A percentile compares a stretch with the other conserved stretches of the same genome.
Evolutionary conservation across 164 flowering plant genomes (phyloP).

Genomic region (Platanus orientalis): DNA sequence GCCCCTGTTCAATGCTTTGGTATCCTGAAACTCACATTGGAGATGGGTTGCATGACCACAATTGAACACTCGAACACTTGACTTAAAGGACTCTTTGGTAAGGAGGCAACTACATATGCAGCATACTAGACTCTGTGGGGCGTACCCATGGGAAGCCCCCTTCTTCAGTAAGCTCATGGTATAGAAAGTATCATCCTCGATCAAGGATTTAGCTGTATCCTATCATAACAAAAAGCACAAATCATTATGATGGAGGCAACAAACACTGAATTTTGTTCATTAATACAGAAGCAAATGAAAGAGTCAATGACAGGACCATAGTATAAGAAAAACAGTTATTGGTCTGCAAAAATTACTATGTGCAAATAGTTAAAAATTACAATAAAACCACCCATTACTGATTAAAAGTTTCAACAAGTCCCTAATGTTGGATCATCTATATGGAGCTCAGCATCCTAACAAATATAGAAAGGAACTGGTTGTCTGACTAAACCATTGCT

Average conservation of each 20-base stretch:
- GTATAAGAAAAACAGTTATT: background rate
- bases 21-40: slow-evolving; percentile 64
- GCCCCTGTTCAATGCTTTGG: slow-evolving; percentile 31
- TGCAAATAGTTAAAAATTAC: background rate
- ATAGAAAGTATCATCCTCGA: slow-evolving; percentile 89
- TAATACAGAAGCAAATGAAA: background rate
- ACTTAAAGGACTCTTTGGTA: slow-evolving; percentile 39
- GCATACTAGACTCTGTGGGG: slow-evolving; percentile 63
- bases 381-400: background rate
- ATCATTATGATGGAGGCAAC: background rate
- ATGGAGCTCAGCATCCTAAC: background rate
- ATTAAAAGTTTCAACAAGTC: background rate
- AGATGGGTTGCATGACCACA: slow-evolving; percentile 95
- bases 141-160: slow-evolving; percentile 89
- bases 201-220: slow-evolving; percentile 94
- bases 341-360: background rate
- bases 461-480: background rate
- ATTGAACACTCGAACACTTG: slow-evolving; percentile 59
- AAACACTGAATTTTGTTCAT: background rate
- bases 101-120: slow-evolving; percentile 69
- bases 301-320: background rate
- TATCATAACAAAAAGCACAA: slow-evolving; percentile 15
- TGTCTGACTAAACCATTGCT: background rate
- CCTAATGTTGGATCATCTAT: background rate
- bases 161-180: slow-evolving; percentile 85